A percentile compares a stretch with the other conserved stretches of the same genome.
phyloP scores from a whole-genome alignment of 257 asterid species.

The Solanum rostratum region DNA sequence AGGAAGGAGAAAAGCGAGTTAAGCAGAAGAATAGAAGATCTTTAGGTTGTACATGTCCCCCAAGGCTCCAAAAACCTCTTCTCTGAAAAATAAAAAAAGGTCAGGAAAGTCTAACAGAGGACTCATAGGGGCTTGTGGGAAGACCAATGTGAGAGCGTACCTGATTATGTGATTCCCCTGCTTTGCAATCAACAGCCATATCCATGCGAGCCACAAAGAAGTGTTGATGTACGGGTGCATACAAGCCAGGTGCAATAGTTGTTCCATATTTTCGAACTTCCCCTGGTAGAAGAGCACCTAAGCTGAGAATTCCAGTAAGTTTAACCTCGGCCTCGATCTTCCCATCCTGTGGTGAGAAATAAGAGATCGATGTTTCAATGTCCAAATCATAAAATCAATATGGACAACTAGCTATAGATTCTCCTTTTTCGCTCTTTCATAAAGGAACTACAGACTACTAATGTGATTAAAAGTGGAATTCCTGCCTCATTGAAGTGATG shows the following conservation, averaged over 20 bases:
- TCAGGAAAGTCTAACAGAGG: not conserved
- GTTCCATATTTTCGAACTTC: constrained; percentile 28
- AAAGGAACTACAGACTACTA: not conserved
- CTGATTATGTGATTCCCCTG: constrained; percentile 27
- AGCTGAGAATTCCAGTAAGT: constrained; percentile 24
- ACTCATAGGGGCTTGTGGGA: not conserved
- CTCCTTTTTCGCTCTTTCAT: not conserved
- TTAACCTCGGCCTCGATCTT: constrained; percentile 24
- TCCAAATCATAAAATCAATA: not conserved
- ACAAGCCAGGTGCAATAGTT: constrained; percentile 23
- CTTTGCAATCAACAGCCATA: constrained; percentile 27
- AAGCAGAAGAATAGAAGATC: not conserved
- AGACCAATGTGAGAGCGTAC: not conserved
- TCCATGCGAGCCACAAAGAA: constrained; percentile 28
- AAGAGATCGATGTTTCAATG: not conserved
- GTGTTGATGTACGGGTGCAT: constrained; percentile 28
- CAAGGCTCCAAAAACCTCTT: not conserved
- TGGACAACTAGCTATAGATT: not conserved
- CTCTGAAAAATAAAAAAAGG: not conserved
- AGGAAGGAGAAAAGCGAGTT: not conserved
- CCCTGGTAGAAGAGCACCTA: constrained; percentile 33
- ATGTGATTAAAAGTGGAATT: not conserved
- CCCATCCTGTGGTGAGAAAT: constrained; percentile 13
- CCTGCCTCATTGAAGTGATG: not conserved
- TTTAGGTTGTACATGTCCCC: not conserved